Evolutionary conservation across 352 stramenopile species (phyloP), one percentile per base, ranked within the genome.

Genomic region (Globisporangium radiosum): DNA sequence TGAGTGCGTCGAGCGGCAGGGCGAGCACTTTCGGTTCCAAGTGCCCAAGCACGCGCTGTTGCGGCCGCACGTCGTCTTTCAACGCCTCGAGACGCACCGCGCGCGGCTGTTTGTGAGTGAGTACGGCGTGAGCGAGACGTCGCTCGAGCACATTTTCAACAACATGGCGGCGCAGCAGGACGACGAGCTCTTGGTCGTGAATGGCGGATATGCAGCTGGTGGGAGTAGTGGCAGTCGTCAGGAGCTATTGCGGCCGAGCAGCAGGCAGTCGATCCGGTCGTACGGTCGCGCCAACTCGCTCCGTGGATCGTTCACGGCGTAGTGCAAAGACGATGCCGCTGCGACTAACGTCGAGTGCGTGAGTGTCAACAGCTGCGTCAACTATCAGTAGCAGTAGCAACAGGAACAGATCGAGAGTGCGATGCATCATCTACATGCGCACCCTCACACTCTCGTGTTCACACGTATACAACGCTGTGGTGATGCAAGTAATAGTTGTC

Each of bases 91-190:
- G 63, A 58, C 66, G 15, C 71, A 76, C 57, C 93, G 87, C 59
- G 57, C 66, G 7, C 47, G 68, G 25, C 66, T 95, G 9, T 55
- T 68, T 0, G 78, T 98, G 47, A 73, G 78, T 25, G 85, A 96
- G 65, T 98, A 98, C 65, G 86, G 78, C 43, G 76, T 98, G 54
- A 92, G 81, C 50, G 87, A 96, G 58, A 92, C 87, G 37, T 95
- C 88, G 33, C 73, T 97, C 19, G 92, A 98, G 67, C 79, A 95
- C 62, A 94, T 98, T 60, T 98, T 98, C 79, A 97, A 97, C 68
- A 74, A 75, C 63, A 96, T 97, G 77, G 92, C 90, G 2, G 71
- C 70, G 8, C 69, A 93, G 52, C 85, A 96, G 68, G 72, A 76
- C 42, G 73, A 85, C 54, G 77, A 85, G 55, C 69, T 62, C 4